Evolutionary conservation across 2,329 filamentous ascomycete species (phyloP).

Genomic region (Botrytis fragariae): DNA sequence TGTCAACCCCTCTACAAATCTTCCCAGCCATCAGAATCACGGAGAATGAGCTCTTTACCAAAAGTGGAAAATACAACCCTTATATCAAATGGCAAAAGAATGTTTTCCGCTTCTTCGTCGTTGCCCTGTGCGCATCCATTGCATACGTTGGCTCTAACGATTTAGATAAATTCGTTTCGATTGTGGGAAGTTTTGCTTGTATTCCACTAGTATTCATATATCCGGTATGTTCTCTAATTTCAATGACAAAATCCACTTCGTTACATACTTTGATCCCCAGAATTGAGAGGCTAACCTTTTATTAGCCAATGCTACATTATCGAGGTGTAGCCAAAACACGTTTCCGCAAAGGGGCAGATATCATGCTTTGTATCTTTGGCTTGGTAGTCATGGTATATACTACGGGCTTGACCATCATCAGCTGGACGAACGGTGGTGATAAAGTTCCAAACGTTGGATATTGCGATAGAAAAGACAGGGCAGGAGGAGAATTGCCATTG

Average conservation of each 20-base stretch:
- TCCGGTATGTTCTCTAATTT: conserved; percentile 63
- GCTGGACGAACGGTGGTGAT: conserved; percentile 68
- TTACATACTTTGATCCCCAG: background rate
- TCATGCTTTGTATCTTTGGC: conserved; percentile 77
- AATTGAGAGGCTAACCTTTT: conserved; percentile 18
- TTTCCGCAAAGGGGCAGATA: conserved; percentile 68
- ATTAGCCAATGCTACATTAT: conserved; percentile 84
- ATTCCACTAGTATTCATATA: conserved; percentile 97
- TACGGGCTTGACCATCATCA: conserved; percentile 78
- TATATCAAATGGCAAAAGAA: conserved; percentile 99
- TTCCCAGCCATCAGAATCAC: conserved; percentile 97
- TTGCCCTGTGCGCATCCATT: conserved; percentile 79
- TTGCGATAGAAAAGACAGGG: conserved; percentile 49
- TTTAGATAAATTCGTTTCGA: conserved; percentile 93
- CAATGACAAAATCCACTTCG: background rate
- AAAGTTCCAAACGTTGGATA: conserved; percentile 56
- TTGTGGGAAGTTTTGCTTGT: conserved; percentile 96
- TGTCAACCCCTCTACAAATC: conserved; percentile 93
- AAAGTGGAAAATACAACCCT: conserved; percentile 95
- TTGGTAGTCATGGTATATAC: conserved; percentile 89
- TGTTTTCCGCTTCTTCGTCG: conserved; percentile 88
- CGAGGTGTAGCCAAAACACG: conserved; percentile 70
- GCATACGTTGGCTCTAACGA: conserved; percentile 92
- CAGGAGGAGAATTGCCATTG: conserved; percentile 2
- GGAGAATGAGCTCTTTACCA: conserved; percentile 89